Evolutionary conservation across 2,329 filamentous ascomycete species (phyloP), one percentile per base, ranked within the genome.

Genomic region (Pyrenophora teres): DNA sequence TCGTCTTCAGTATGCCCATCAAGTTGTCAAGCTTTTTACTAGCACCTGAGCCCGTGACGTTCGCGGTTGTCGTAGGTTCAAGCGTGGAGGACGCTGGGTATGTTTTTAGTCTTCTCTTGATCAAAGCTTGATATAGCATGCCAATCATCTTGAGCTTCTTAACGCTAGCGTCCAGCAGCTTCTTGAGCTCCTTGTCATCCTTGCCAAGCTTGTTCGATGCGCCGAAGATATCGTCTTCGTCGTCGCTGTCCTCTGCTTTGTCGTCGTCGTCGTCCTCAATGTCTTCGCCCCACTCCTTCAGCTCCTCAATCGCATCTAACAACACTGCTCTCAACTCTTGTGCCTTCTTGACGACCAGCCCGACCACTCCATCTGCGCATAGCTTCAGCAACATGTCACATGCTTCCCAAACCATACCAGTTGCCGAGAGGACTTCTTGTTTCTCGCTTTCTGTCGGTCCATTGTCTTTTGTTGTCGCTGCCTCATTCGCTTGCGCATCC

Each of bases 201-300:
- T 78, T 78, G 18, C 67, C 63, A 39, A 92, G 86, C 54, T 81
- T 80, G 12, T 80, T 79, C 18, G 80, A 77, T 0, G 83, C 81
- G 49, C 78, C 80, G 79, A 92, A 90, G 32, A 91, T 76, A 43
- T 87, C 81, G 69, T 92, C 87, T 19, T 90, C 60, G 60, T 86
- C 59, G 31, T 67, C 70, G 4, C 73, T 27, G 69, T 72, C 15
- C 72, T 77, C 50, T 68, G 75, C 43, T n/a, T n/a, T 19, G 2
- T 74, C 65, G 3, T 85, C 85, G 3, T 85, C 85, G 0, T 85
- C 85, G 3, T 84, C 83, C 0, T 82, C 81, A 8, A 84, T 82
- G 63, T 91, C 88, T 1, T 91, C 88, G 16, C 87, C 85, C 91
- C 92, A 97, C 63, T 93, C 90, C 69, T 91, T 90, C 59, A 97